A percentile compares a stretch with the other conserved stretches of the same genome.
Conservation (phyloP, 371 early-diverging fungal species). For the Rhizopus delemar region DNA sequence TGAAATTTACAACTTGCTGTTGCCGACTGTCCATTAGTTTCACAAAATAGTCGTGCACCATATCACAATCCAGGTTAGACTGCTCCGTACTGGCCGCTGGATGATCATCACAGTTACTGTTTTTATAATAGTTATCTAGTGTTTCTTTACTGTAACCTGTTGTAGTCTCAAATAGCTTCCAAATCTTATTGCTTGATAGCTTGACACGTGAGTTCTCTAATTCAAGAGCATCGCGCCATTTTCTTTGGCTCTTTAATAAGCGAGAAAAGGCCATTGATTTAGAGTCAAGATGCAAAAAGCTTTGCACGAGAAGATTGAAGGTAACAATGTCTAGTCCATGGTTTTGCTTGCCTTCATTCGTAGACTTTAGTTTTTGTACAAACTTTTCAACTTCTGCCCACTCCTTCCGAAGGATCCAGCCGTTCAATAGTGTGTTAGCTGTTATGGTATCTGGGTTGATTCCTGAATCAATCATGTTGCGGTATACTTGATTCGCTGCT, state of each 20-base stretch:
- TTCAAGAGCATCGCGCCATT: conserved; percentile 19
- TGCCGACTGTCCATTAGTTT: background rate
- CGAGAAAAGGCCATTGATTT: conserved; percentile 10
- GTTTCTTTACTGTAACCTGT: conserved; percentile 23
- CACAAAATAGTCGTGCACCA: background rate
- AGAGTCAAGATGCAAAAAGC: conserved; percentile 35
- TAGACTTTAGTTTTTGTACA: conserved; percentile 15
- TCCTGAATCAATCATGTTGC: conserved; percentile 26
- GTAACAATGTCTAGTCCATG: conserved; percentile 30
- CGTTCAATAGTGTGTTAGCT: conserved; percentile 37
- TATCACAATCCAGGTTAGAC: background rate
- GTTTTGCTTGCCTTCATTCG: background rate
- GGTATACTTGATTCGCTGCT: conserved; percentile 34
- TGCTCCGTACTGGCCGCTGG: background rate
- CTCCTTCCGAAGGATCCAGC: conserved; percentile 34
- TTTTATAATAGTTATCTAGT: conserved; percentile 2
- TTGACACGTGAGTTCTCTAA: conserved; percentile 1
- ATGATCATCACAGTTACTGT: background rate
- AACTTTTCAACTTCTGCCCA: conserved; percentile 33
- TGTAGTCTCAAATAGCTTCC: conserved; percentile 39
- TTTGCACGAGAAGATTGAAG: conserved; percentile 43
- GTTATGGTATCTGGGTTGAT: conserved; percentile 31
- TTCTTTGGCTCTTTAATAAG: conserved; percentile 14
- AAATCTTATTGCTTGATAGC: conserved; percentile 24
- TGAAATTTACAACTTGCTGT: background rate